A percentile compares a stretch with the other conserved stretches of the same genome.
These are phyloP conservation scores for Auriscalpium vulgare DNA, from an alignment of 768 basidiomycete species.

Conservation along the genomic window DNA sequence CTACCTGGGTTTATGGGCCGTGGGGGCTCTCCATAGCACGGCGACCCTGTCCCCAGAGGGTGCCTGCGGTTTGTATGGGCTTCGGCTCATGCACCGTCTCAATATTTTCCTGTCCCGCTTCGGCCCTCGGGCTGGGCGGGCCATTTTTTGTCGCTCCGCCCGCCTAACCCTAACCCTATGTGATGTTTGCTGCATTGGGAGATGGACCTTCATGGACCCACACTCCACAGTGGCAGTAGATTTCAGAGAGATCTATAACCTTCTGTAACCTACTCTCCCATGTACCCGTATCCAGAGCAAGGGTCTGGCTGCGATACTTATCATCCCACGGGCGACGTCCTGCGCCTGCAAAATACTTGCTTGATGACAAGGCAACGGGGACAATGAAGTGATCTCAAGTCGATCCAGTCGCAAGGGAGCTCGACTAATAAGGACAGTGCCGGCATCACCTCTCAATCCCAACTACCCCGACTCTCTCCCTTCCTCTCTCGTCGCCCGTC, in stretches of 20 bases:
- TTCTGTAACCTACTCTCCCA: too few species aligned
- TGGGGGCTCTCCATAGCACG: conserved; percentile 20
- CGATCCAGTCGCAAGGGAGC: too few species aligned
- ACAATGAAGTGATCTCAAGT: too few species aligned
- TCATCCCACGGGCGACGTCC: too few species aligned
- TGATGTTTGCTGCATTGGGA: too few species aligned
- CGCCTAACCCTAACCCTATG: not conserved
- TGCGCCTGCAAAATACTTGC: too few species aligned
- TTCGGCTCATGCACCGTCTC: conserved; percentile 70
- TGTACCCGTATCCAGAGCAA: too few species aligned
- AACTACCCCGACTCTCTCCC: not conserved
- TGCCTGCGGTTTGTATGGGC: conserved; percentile 33
- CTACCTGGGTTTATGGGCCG: conserved; percentile 18
- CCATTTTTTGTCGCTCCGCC: conserved; percentile 19
- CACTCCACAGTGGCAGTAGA: too few species aligned
- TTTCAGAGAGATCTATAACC: too few species aligned
- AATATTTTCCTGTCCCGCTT: conserved; percentile 74
- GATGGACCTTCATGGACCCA: too few species aligned
- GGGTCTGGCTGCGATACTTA: too few species aligned
- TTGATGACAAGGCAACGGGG: too few species aligned
- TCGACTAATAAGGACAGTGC: not conserved
- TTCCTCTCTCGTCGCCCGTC: not conserved
- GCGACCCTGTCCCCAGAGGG: conserved; percentile 20
- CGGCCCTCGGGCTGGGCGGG: conserved; percentile 32
- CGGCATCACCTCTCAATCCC: not conserved